Conservation (phyloP, 495 filamentous ascomycete genomes). For the Aspergillus nidulans region DNA sequence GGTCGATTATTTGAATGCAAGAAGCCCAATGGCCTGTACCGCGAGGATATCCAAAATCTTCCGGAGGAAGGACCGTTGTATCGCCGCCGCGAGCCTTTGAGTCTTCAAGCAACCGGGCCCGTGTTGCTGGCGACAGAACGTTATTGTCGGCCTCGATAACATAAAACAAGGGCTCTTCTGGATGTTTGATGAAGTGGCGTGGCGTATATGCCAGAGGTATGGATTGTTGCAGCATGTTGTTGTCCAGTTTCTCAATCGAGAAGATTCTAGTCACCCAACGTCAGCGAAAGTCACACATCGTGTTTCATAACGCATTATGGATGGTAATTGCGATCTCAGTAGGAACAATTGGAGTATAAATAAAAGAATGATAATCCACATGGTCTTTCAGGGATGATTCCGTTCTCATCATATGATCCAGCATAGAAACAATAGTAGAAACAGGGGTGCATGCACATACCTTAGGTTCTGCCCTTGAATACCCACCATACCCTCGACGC, state of each 20-base stretch:
- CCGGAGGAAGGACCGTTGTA: constrained; percentile 60
- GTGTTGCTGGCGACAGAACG: constrained; percentile 70
- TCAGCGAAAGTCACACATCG: constrained; percentile 20
- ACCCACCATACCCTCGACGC: constrained; percentile 90
- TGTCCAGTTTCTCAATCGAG: constrained; percentile 77
- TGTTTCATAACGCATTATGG: background rate
- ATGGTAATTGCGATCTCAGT: constrained; percentile 43
- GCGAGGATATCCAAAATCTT: constrained; percentile 86
- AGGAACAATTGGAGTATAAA: constrained; percentile 71
- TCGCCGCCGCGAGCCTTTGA: constrained; percentile 65
- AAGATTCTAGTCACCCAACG: constrained; percentile 64
- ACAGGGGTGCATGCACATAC: constrained; percentile 49
- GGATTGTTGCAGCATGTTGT: constrained; percentile 82
- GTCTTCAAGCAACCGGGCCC: constrained; percentile 63
- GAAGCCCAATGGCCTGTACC: constrained; percentile 88
- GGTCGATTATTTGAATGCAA: constrained; percentile 87
- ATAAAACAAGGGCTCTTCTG: constrained; percentile 84
- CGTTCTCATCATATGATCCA: constrained; percentile 65
- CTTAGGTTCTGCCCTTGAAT: constrained; percentile 85
- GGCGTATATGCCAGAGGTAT: constrained; percentile 90
- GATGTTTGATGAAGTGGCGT: constrained; percentile 79
- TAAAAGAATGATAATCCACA: constrained; percentile 52
- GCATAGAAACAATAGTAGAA: constrained; percentile 9
- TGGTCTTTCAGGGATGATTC: constrained; percentile 36
- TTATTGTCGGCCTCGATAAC: constrained; percentile 92